phyloP scores from a whole-genome alignment of 441 rosid genomes.

The Erysimum cheiri region DNA sequence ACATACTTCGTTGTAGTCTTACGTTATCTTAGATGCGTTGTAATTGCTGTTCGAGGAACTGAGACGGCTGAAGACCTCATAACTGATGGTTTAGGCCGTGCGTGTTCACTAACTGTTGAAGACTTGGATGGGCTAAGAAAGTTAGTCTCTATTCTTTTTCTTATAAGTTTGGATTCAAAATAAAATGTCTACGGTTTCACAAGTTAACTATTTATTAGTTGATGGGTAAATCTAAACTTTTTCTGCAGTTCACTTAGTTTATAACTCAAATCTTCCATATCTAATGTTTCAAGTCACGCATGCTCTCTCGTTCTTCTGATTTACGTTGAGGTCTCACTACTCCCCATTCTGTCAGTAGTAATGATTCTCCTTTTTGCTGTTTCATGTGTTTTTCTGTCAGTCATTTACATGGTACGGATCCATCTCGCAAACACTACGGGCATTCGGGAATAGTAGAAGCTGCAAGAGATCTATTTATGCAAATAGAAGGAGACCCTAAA shows the following conservation, averaged over 20 bases:
- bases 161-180: not conserved
- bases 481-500: conserved; percentile 72
- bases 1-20: conserved; percentile 87
- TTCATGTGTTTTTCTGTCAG: conserved; percentile 43
- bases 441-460: conserved; percentile 86
- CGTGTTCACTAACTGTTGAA: conserved; percentile 60
- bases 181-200: conserved; percentile 9
- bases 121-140: conserved; percentile 81
- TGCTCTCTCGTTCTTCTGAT: conserved; percentile 8
- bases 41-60: conserved; percentile 88
- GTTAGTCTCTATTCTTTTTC: conserved; percentile 51
- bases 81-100: conserved; percentile 88
- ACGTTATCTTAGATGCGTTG: conserved; percentile 71
- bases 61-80: conserved; percentile 97
- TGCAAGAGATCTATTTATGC: conserved; percentile 77
- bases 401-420: conserved; percentile 49
- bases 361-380: conserved; percentile 11
- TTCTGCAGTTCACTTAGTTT: not conserved
- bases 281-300: conserved; percentile 4
- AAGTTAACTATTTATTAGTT: not conserved
- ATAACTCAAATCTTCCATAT: not conserved
- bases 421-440: conserved; percentile 78
- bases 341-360: not conserved
- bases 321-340: conserved; percentile 11
- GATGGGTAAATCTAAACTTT: not conserved